phyloP scores from a whole-genome alignment of 495 filamentous ascomycete genomes.

The Aspergillus campestris region DNA sequence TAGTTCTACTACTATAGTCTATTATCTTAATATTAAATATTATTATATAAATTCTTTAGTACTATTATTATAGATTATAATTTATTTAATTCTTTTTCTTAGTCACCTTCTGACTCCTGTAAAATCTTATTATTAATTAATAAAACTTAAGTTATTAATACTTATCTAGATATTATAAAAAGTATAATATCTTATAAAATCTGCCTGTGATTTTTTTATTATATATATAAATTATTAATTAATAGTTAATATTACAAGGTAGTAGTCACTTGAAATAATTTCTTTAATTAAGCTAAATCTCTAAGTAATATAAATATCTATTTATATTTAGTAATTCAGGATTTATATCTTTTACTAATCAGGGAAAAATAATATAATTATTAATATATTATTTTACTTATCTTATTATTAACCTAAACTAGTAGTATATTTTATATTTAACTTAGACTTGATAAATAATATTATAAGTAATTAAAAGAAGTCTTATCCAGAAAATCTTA shows the following conservation, averaged over 20 bases:
- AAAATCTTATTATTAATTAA: no score
- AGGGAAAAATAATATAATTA: neutral
- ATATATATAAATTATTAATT: no score
- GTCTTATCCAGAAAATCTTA: no score
- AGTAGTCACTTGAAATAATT: slow-evolving; percentile 3
- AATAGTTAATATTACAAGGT: neutral
- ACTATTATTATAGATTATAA: no score
- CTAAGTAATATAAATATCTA: neutral
- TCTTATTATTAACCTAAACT: neutral
- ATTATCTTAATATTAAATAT: slow-evolving; percentile 1
- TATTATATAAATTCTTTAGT: neutral
- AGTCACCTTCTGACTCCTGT: no score
- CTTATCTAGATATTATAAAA: no score
- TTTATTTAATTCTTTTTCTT: no score
- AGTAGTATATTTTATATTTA: neutral
- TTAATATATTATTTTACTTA: neutral
- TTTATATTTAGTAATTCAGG: slow-evolving; percentile 1
- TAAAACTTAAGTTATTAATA: no score
- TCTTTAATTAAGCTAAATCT: slow-evolving; percentile 8
- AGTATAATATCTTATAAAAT: no score
- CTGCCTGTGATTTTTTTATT: no score
- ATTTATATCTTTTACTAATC: neutral
- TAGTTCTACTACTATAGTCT: no score
- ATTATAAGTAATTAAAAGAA: neutral
- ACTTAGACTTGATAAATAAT: neutral